Base-by-base conservation (phyloP, 106 monocot genomes). In the Vanilla planifolia region DNA sequence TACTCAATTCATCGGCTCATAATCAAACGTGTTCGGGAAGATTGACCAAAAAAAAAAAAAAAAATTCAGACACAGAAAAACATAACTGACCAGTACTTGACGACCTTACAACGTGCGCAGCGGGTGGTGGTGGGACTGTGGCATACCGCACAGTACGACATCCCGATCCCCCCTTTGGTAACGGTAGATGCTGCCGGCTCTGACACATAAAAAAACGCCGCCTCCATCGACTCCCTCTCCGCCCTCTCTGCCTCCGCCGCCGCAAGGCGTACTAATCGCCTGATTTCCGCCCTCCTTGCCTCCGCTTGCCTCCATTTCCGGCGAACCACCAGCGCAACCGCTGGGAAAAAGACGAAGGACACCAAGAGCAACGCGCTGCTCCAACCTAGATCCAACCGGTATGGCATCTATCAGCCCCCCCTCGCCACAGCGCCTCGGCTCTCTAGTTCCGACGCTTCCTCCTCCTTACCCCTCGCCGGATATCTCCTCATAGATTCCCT, bases 101-200 rank as follows among this genome's bases (percentile, higher is more conserved):
- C 60, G 20, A 42, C 39, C 60, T 61, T 61, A 42, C 60, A 61
- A 6, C 27, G 60, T 14, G 60, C 22, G 60, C 60, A 61, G 26
- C 60, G 60, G 9, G 60, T 61, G 22, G 60, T 61, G 60, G 60
- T 61, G 1, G 60, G 60, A 4, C 20, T 41, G 13, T 61, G 33
- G 26, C 60, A 61, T 8, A 61, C 60, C 10, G 42, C 60, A 26
- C 60, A 61, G 10, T 57, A 8, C 42, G 1, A 14, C 40, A 24
- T 61, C 28, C 60, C 60, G 14, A 39, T 28, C 11, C 40, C 60
- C 26, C 42, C 41, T 32, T 42, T 26, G 9, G 36, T 23, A 2
- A 61, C 40, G 11, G 15, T 42, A 13, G 60, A 27, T 0, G 24
- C 23, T 6, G 40, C 26, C 28, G 25, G 14, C 2, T 43, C 42